These are phyloP conservation scores for Artomyces pyxidatus DNA, from an alignment of 768 basidiomycete genomes.

Conservation along the genomic window DNA sequence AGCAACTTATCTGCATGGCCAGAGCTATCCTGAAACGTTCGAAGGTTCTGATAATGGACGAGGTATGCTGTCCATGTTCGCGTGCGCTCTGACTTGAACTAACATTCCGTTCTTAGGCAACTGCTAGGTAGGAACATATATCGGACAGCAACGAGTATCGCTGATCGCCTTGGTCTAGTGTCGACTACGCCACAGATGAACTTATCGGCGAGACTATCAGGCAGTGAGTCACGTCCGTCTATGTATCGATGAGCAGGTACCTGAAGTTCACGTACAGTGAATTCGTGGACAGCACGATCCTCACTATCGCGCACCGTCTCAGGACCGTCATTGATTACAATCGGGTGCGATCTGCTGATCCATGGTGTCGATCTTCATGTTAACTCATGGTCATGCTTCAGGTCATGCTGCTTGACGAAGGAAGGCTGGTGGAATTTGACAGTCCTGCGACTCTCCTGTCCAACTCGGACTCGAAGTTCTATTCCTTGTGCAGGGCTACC, in stretches of 20 bases:
- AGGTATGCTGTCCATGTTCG: conserved; percentile 32
- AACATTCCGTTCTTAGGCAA: conserved; percentile 36
- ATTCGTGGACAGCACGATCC: conserved; percentile 73
- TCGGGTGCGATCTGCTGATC: conserved; percentile 39
- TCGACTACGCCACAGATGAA: conserved; percentile 86
- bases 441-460: conserved; percentile 49
- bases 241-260: background rate
- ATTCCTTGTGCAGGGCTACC: conserved; percentile 63
- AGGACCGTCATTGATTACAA: conserved; percentile 81
- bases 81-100: background rate
- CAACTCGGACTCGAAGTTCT: conserved; percentile 51
- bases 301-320: conserved; percentile 77
- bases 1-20: conserved; percentile 83
- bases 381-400: conserved; percentile 22
- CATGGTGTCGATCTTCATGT: background rate
- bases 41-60: conserved; percentile 79
- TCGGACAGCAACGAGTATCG: background rate
- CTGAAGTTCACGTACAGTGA: conserved; percentile 34
- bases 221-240: conserved; percentile 42
- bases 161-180: conserved; percentile 26
- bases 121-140: conserved; percentile 42
- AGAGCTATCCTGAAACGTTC: conserved; percentile 75
- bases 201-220: conserved; percentile 75
- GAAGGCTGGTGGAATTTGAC: conserved; percentile 72
- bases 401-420: conserved; percentile 76